Evolutionary conservation across 306 rosid species (phyloP).

Genomic region (Quercus ilex): DNA sequence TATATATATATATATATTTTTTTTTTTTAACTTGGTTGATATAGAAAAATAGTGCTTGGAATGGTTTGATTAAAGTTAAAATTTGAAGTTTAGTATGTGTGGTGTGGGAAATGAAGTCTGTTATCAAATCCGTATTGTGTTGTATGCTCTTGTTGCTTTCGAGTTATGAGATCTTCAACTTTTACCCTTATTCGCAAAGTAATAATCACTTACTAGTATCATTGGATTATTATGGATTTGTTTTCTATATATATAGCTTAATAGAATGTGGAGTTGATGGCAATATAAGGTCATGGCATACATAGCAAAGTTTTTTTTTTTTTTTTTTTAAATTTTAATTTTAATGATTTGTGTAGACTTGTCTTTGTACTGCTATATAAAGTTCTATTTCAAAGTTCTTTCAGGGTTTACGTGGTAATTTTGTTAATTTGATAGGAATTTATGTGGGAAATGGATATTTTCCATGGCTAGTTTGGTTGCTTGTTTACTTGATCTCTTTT

Average conservation of each 20-base stretch:
- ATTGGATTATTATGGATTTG: neutral
- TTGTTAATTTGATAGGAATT: neutral
- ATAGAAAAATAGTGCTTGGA: neutral
- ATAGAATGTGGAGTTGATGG: neutral
- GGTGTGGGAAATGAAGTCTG: neutral
- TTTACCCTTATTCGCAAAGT: neutral
- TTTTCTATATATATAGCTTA: neutral
- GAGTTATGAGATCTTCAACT: conserved; percentile 13
- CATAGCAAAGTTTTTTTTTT: neutral
- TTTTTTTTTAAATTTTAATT: neutral
- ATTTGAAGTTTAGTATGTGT: too few species aligned
- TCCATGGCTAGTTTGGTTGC: neutral
- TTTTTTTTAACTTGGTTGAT: too few species aligned
- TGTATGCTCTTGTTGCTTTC: conserved; percentile 11
- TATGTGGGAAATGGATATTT: neutral
- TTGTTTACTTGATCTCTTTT: neutral
- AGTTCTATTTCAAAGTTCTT: neutral
- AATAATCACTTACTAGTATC: neutral
- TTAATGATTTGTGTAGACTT: neutral
- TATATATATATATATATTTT: too few species aligned
- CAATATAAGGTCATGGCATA: neutral
- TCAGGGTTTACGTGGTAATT: neutral
- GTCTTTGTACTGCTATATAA: neutral
- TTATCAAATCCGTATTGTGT: neutral
- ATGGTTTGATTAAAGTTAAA: neutral